Base-by-base conservation (phyloP, 1,139 yeast genomes). In the Saccharomyces hybrid region DNA sequence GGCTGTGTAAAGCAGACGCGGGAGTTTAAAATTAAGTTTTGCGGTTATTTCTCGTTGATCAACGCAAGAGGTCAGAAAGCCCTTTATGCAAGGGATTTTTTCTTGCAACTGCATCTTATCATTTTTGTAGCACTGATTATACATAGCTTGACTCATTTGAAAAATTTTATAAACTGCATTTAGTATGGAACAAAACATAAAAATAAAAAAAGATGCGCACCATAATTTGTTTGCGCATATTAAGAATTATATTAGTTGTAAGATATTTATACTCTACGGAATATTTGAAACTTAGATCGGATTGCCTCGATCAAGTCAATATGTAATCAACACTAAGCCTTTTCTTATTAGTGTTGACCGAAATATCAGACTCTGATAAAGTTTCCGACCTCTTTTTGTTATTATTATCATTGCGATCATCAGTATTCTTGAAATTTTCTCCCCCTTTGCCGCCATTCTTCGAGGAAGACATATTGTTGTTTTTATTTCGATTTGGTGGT, bases 201-300 rank as follows among this genome's bases (percentile, higher is more conserved):
- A 32, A 5, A 4, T n/a, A 32, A 14, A 8, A 32, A 7, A 7
- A 32, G 16, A 8, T 32, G 32, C 4, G 16, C 38, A 23, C 8
- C 16, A 14, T 14, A 32, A n/a, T 6, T 32, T 32, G 38, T 32
- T 32, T 38, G 38, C 16, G 38, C 38, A 32, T 32, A 32, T n/a
- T 32, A 32, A 32, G 7, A 7, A 32, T 32, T 32, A n/a, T 32
- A 32, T 32, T 32, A 6, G 47, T 42, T 42, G 23, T 14, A 14
- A 42, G 16, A 25, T 42, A 42, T 30, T 41, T 41, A 6, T 53
- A 57, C 30, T 14, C 51, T 55, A 7, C 47, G 52, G 46, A 55
- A 49, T 11, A 56, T 56, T n/a, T 57, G 13, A 30, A 30, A 30
- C 51, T 41, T 56, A 48, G 27, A 52, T 53, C 50, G 51, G 16